phyloP scores from a whole-genome alignment of 805 yeast genomes.

The Saturnispora ahearnii region DNA sequence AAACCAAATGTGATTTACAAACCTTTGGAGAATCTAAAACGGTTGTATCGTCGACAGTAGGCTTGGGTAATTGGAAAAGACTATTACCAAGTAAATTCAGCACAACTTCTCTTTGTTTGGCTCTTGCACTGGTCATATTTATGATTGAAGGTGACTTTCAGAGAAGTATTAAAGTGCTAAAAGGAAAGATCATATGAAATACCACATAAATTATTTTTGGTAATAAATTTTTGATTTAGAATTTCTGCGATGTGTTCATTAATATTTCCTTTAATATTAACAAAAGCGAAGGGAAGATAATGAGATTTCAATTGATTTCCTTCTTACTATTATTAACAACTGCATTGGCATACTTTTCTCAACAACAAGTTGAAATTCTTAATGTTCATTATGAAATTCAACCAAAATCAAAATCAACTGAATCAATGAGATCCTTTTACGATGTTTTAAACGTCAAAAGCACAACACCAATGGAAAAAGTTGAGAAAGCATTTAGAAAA shows the following conservation, averaged over 20 bases:
- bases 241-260: not conserved
- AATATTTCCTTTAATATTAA: not conserved
- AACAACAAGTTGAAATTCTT: constrained; percentile 11
- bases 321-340: constrained; percentile 3
- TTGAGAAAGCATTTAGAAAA: constrained; percentile 59
- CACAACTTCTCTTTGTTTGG: constrained; percentile 6
- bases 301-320: not conserved
- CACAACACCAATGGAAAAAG: constrained; percentile 42
- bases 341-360: constrained; percentile 12
- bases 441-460: constrained; percentile 16
- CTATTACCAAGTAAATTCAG: constrained; percentile 5
- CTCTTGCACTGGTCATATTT: constrained; percentile 1
- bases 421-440: constrained; percentile 10
- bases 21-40: constrained; percentile 48
- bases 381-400: constrained; percentile 13
- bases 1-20: constrained; percentile 77
- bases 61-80: constrained; percentile 1
- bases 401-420: constrained; percentile 8
- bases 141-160: not conserved
- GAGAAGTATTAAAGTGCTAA: not conserved
- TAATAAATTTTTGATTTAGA: too few relatives aligned
- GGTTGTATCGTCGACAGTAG: constrained; percentile 15
- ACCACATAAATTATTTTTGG: too few relatives aligned
- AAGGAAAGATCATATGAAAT: not conserved
- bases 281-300: not conserved